phyloP scores from a whole-genome alignment of 140 eudicot species.

The Anethum foeniculum region DNA sequence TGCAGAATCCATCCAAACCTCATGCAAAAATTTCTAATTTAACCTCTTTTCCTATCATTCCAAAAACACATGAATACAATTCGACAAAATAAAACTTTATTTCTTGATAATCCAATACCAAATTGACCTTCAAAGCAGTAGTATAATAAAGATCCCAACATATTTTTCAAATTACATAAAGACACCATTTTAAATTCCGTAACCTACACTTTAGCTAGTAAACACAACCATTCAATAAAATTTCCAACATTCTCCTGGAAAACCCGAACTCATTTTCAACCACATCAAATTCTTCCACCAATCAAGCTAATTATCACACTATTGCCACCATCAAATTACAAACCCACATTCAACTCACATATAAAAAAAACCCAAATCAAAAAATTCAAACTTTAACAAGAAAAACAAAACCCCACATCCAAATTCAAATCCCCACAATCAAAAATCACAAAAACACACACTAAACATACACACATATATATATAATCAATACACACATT shows the following conservation, averaged over 20 bases:
- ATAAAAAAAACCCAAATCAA: not conserved
- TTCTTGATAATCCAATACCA: not conserved
- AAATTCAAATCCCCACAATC: not conserved
- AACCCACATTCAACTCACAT: slow-evolving; percentile 1
- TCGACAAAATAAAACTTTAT: not conserved
- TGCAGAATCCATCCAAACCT: not conserved
- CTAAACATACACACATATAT: not conserved
- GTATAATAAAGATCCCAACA: not conserved
- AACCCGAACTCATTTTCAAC: not conserved
- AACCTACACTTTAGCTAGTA: not conserved
- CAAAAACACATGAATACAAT: not conserved
- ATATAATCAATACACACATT: not conserved
- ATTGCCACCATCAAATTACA: not conserved
- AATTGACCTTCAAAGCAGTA: not conserved
- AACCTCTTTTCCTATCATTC: not conserved
- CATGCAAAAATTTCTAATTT: not conserved
- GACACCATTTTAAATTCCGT: not conserved
- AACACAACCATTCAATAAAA: not conserved
- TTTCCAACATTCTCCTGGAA: not conserved
- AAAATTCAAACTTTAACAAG: not conserved
- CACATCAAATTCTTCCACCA: not conserved
- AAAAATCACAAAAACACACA: too few species aligned
- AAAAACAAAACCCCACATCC: not conserved
- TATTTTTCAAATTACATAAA: not conserved
- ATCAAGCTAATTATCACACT: not conserved